These are phyloP conservation scores for Eimeria sp. DNA, from an alignment of 169 alveolate species.

Conservation along the genomic window DNA sequence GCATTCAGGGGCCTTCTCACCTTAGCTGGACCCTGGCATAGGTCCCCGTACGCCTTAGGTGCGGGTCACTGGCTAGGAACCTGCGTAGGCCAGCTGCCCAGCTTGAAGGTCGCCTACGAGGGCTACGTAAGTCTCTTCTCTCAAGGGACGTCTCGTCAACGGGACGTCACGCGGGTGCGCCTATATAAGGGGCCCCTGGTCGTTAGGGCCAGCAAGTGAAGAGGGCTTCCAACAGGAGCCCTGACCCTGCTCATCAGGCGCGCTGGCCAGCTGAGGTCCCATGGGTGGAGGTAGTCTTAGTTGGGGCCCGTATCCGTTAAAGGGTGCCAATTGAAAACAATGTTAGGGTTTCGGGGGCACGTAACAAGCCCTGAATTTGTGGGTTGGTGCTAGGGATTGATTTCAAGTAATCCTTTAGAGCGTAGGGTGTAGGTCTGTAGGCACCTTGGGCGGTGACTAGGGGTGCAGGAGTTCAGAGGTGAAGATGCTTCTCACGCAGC, in stretches of 20 bases:
- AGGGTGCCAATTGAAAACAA: no score
- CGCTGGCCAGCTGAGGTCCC: no score
- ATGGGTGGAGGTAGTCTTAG: no score
- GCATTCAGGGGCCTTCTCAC: neutral
- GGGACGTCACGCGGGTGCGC: neutral
- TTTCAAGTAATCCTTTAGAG: neutral
- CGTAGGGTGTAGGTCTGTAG: constrained; percentile 9
- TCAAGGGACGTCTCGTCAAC: neutral
- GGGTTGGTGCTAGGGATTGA: neutral
- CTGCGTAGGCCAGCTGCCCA: neutral
- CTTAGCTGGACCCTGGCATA: neutral
- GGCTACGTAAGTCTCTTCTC: neutral
- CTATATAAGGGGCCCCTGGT: neutral
- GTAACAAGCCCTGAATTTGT: neutral
- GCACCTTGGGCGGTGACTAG: neutral
- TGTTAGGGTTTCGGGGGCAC: neutral
- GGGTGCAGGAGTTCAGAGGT: no score
- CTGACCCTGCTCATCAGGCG: neutral
- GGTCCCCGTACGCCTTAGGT: neutral
- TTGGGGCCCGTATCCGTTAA: neutral
- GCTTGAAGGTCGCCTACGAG: neutral
- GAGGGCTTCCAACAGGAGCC: neutral
- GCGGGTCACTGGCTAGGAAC: neutral
- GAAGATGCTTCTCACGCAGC: no score
- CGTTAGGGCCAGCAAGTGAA: neutral